Percentiles rank a stretch among this genome's conserved stretches.
phyloP scores from a whole-genome alignment of 2,329 filamentous ascomycete species.

The Aspergillus eucalypticola region DNA sequence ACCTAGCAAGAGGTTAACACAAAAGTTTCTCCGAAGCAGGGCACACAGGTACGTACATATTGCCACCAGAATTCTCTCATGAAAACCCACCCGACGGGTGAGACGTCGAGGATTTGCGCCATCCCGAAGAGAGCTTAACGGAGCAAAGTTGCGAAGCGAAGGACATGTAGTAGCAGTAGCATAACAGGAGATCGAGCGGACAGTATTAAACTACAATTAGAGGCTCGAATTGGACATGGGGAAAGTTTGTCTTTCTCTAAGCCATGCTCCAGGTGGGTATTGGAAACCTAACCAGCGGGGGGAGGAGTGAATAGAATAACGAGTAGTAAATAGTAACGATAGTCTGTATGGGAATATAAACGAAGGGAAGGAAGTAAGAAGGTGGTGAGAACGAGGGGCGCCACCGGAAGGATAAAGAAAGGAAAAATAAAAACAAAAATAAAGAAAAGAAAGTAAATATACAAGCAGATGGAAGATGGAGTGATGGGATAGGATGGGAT shows the following conservation, averaged over 20 bases:
- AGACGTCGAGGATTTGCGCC: constrained; percentile 31
- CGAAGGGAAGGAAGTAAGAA: neutral
- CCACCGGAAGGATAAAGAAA: neutral
- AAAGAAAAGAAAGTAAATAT: constrained; percentile 1
- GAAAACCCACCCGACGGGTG: constrained; percentile 35
- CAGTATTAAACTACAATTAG: constrained; percentile 1
- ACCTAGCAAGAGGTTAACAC: constrained; percentile 30
- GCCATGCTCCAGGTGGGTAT: neutral
- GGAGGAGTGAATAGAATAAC: no score
- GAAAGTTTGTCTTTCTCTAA: neutral
- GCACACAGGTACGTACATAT: constrained; percentile 34
- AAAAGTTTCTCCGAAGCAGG: neutral
- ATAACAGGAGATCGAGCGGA: constrained; percentile 4
- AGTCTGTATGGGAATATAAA: neutral
- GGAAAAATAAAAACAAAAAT: neutral
- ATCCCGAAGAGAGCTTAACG: constrained; percentile 27
- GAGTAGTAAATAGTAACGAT: neutral
- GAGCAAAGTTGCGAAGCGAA: constrained; percentile 10
- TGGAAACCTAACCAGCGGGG: neutral
- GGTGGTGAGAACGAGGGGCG: neutral
- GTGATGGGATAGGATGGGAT: neutral
- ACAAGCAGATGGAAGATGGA: neutral
- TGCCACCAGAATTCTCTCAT: constrained; percentile 47
- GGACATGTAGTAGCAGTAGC: constrained; percentile 6
- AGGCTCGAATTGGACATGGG: neutral